Evolutionary conservation across 2,329 filamentous ascomycete genomes (phyloP).

Genomic region (Aspergillus hiratsukae): DNA sequence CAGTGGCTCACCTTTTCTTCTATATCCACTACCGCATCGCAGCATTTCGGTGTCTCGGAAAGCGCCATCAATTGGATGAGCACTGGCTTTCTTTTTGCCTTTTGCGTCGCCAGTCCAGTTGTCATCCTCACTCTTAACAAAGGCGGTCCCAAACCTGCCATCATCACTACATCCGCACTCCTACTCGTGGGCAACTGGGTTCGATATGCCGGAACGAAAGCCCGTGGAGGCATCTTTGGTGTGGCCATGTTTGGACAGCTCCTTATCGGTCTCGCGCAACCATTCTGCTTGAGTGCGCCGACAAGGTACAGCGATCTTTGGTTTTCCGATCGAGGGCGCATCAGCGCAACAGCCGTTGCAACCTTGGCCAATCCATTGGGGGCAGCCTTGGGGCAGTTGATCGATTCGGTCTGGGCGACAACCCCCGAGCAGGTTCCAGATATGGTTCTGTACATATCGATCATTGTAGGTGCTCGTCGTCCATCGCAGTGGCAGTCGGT

Average conservation of each 20-base stretch:
- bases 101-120: slow-evolving; percentile 67
- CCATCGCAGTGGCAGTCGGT: neutral
- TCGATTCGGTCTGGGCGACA: slow-evolving; percentile 72
- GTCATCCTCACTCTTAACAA: slow-evolving; percentile 74
- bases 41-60: slow-evolving; percentile 71
- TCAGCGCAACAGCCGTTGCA: slow-evolving; percentile 79
- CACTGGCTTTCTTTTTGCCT: slow-evolving; percentile 81
- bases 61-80: slow-evolving; percentile 88
- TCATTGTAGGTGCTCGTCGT: slow-evolving; percentile 60
- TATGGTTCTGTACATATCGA: slow-evolving; percentile 78
- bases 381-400: slow-evolving; percentile 79
- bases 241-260: slow-evolving; percentile 89
- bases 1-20: slow-evolving; percentile 92
- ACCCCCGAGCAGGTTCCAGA: slow-evolving; percentile 63
- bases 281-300: slow-evolving; percentile 84
- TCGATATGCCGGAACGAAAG: slow-evolving; percentile 67
- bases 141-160: slow-evolving; percentile 70
- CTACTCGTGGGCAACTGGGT: slow-evolving; percentile 87
- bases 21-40: slow-evolving; percentile 67
- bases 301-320: slow-evolving; percentile 90
- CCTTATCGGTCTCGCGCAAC: slow-evolving; percentile 81
- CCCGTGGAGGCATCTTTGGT: slow-evolving; percentile 61
- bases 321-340: slow-evolving; percentile 81
- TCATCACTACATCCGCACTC: slow-evolving; percentile 67
- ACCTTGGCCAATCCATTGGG: slow-evolving; percentile 87